A percentile compares a stretch with the other conserved stretches of the same genome.
These are phyloP conservation scores for Euryodendron excelsum DNA, from an alignment of 148 eudicot genomes.

Conservation along the genomic window DNA sequence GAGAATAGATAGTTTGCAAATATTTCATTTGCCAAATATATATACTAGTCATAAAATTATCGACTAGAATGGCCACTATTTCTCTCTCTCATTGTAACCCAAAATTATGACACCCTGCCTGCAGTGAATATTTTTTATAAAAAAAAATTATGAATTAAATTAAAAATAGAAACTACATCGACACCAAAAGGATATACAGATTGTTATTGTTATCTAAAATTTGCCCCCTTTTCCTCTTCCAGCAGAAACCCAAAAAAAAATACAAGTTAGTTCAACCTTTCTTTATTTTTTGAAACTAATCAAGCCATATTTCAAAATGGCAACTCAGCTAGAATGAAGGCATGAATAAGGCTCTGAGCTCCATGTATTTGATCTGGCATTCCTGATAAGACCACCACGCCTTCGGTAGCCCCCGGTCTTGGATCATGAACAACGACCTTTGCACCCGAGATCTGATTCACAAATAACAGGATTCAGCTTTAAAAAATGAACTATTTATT, in stretches of 20 bases:
- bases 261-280: background rate
- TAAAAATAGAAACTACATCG: background rate
- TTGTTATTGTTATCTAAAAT: background rate
- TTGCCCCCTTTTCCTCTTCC: background rate
- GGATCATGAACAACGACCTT: slow-evolving; percentile 45
- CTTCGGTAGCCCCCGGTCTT: slow-evolving; percentile 40
- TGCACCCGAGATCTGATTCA: slow-evolving; percentile 54
- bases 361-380: slow-evolving; percentile 33
- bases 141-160: background rate
- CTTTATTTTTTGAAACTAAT: background rate
- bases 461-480: background rate
- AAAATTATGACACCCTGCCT: too few relatives aligned
- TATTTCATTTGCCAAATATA: background rate
- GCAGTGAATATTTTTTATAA: too few relatives aligned
- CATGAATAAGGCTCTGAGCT: slow-evolving; percentile 62
- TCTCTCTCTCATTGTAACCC: background rate
- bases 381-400: slow-evolving; percentile 43
- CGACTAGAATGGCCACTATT: background rate
- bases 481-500: background rate
- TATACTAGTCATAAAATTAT: background rate
- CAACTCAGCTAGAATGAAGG: slow-evolving; percentile 46
- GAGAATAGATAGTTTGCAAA: too few relatives aligned
- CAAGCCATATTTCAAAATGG: slow-evolving; percentile 32
- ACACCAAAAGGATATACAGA: slow-evolving; percentile 6
- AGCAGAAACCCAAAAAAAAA: background rate